Conservation (phyloP, 768 basidiomycete species). For the Trametes sanguinea region DNA sequence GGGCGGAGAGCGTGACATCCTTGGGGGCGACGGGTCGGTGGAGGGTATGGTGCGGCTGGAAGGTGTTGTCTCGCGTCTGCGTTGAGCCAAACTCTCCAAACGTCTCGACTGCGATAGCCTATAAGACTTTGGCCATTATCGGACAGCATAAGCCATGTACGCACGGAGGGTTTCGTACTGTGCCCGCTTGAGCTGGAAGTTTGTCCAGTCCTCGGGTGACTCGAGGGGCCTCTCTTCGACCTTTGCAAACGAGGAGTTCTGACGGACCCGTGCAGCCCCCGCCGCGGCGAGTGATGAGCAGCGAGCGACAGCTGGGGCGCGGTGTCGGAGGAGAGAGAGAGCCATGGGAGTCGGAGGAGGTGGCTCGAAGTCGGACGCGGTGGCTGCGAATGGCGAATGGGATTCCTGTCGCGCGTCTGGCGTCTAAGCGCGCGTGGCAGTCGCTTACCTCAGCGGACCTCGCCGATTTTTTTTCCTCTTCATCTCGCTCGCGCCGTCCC, state of each 20-base stretch:
- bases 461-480: slow-evolving; percentile 44
- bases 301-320: slow-evolving; percentile 23
- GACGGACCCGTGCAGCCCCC: slow-evolving; percentile 9
- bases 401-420: slow-evolving; percentile 18
- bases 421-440: slow-evolving; percentile 19
- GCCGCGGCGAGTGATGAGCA: slow-evolving; percentile 16
- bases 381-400: slow-evolving; percentile 29
- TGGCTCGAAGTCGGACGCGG: slow-evolving; percentile 29
- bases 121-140: not conserved
- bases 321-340: slow-evolving; percentile 26
- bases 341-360: slow-evolving; percentile 25
- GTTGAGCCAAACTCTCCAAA: slow-evolving; percentile 79
- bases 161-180: slow-evolving; percentile 58
- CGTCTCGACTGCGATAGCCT: slow-evolving; percentile 49
- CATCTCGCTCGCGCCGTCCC: slow-evolving; percentile 21
- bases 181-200: slow-evolving; percentile 60
- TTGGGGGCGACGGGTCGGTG: slow-evolving; percentile 60
- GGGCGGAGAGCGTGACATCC: slow-evolving; percentile 80
- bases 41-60: slow-evolving; percentile 70
- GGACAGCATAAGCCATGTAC: slow-evolving; percentile 11
- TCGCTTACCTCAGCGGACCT: slow-evolving; percentile 56
- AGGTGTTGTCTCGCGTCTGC: slow-evolving; percentile 65
- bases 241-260: slow-evolving; percentile 13
- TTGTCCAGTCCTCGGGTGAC: slow-evolving; percentile 63
- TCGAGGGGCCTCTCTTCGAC: slow-evolving; percentile 35